These are phyloP conservation scores for Neurospora sp. DNA, from an alignment of 2,329 filamentous ascomycete species.

Conservation along the genomic window DNA sequence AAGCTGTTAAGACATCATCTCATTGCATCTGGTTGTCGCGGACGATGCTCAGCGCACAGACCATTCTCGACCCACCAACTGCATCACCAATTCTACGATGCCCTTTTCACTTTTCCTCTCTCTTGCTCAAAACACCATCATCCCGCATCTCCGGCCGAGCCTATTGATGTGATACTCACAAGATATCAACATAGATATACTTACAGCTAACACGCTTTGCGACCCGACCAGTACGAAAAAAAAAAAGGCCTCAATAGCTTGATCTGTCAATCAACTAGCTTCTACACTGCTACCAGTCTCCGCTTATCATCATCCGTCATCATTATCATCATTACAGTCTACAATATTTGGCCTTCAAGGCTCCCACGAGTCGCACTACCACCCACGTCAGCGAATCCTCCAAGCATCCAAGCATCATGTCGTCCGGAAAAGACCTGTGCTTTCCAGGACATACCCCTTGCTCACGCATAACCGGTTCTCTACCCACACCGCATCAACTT, in stretches of 20 bases:
- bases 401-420: background rate
- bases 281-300: background rate
- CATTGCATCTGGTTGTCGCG: background rate
- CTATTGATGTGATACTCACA: background rate
- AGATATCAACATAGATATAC: background rate
- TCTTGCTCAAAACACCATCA: background rate
- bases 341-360: background rate
- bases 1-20: background rate
- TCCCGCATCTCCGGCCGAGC: background rate
- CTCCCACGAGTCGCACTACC: background rate
- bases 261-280: background rate
- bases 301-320: background rate
- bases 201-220: background rate
- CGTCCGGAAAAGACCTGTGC: background rate
- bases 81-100: background rate
- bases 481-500: background rate
- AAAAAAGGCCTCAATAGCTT: background rate
- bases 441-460: background rate
- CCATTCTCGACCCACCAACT: background rate
- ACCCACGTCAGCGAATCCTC: background rate
- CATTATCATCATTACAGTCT: background rate
- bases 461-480: background rate
- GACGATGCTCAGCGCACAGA: background rate
- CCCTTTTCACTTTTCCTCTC: background rate
- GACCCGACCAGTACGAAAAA: background rate